These are phyloP conservation scores for Trichopus zeylanicus DNA, from an alignment of 116 monocot genomes.

Conservation along the genomic window DNA sequence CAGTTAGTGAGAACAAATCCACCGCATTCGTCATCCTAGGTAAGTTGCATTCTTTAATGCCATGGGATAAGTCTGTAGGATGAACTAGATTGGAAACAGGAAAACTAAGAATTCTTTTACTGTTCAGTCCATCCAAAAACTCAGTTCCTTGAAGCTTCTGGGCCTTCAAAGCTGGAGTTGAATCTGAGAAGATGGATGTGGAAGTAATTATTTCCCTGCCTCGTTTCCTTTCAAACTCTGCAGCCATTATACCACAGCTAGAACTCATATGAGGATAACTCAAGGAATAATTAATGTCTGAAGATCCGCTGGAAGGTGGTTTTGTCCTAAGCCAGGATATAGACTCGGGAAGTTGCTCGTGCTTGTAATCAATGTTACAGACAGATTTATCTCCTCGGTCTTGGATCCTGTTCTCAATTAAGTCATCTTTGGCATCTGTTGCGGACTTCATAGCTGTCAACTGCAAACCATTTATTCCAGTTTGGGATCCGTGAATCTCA, in stretches of 20 bases:
- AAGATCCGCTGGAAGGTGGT: neutral
- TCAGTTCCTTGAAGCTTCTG: conserved; percentile 5
- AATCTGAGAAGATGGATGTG: neutral
- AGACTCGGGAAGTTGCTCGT: conserved; percentile 2
- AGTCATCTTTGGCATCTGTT: conserved; percentile 10
- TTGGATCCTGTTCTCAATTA: neutral
- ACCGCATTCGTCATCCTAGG: too few relatives aligned
- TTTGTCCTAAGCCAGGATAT: conserved; percentile 11
- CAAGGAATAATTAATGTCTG: neutral
- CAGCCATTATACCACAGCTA: neutral
- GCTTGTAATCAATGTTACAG: neutral
- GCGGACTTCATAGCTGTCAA: conserved; percentile 2
- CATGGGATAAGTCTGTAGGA: too few relatives aligned
- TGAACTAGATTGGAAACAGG: conserved; percentile 3
- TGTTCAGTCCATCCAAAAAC: neutral
- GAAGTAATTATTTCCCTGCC: neutral
- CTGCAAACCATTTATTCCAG: conserved; percentile 4
- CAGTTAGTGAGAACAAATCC: too few relatives aligned
- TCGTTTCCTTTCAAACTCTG: neutral
- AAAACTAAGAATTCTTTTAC: conserved; percentile 11
- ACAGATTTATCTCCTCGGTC: neutral
- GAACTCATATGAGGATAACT: neutral
- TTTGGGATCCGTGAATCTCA: conserved; percentile 7
- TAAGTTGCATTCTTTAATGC: too few relatives aligned
- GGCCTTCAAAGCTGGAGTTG: neutral